Base-by-base conservation (phyloP, 2,329 filamentous ascomycete species). In the Claviceps africana region DNA sequence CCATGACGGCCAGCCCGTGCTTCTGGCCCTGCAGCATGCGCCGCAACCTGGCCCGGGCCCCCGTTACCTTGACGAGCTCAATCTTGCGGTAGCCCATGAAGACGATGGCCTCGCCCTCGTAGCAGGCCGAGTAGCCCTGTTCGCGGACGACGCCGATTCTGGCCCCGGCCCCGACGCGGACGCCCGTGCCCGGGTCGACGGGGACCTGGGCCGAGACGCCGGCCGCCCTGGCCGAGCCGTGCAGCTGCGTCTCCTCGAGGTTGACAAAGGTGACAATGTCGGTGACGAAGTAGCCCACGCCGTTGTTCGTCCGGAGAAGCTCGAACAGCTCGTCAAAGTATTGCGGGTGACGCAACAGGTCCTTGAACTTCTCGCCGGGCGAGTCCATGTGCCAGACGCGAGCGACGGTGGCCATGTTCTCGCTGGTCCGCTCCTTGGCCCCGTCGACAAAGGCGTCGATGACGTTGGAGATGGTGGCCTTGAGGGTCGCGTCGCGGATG, bases 11-110 rank as follows among this genome's bases (percentile, higher is more conserved):
- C n/a, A 60, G 55, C 13, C 61, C 61, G 42, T 59, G 53, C 51
- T 60, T 69, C 58, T 77, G 73, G 11, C 75, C 75, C 40, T 71
- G 70, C 57, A 79, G 76, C 2, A 65, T 59, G 17, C 67, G 51
- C 2, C 61, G 62, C 4, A 58, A 56, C 55, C 49, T 63, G 21
- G 61, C 60, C 10, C 61, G 55, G 39, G 48, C 53, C 15, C 61
- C 61, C 35, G 53, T 53, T 19, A 62, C 59, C 55, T 62, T 62
- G 43, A 62, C 60, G 10, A 63, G 61, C 42, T 55, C 55, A 6
- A 63, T 56, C 35, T 57, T 60, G 2, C 61, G 47, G 55, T 61
- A 60, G 15, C 61, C 61, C 28, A 63, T 55, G 35, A 63, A 63
- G 1, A 63, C 60, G 37, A 63, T 61, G n/a, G 56, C 56, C 53